Conservation (phyloP, 140 eudicot genomes). For the Flaveria floridana region DNA sequence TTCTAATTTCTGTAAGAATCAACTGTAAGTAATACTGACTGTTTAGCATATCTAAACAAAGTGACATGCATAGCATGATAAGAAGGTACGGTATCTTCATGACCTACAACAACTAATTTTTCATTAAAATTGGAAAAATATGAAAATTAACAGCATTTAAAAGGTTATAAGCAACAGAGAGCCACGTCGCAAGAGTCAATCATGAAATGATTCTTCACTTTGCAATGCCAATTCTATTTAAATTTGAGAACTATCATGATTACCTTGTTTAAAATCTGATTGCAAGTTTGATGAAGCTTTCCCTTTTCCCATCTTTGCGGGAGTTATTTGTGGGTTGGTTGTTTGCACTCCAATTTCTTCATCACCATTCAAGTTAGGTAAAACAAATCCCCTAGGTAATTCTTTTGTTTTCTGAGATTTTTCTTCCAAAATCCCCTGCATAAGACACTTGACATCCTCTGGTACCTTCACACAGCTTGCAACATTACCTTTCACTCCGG, state of each 20-base stretch:
- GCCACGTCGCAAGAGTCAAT: not conserved
- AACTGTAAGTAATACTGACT: not conserved
- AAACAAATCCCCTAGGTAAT: not conserved
- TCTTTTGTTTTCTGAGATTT: constrained; percentile 3
- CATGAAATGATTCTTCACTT: not conserved
- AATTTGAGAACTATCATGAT: not conserved
- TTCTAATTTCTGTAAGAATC: not conserved
- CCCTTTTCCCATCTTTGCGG: not conserved
- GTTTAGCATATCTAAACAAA: not conserved
- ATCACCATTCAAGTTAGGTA: constrained; percentile 9
- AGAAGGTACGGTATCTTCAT: not conserved
- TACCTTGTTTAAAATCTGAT: constrained; percentile 4
- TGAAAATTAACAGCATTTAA: not conserved
- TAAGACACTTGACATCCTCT: constrained; percentile 5
- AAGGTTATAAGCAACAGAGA: not conserved
- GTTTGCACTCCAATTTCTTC: constrained; percentile 2
- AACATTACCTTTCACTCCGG: constrained; percentile 17
- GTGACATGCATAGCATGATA: not conserved
- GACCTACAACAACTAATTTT: not conserved
- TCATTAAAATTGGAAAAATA: not conserved
- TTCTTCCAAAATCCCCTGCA: constrained; percentile 11
- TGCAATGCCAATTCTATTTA: not conserved
- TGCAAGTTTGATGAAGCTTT: constrained; percentile 9
- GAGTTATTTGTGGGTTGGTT: not conserved
- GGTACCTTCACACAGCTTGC: constrained; percentile 17